Evolutionary conservation across 306 rosid species (phyloP), one percentile per base, ranked within the genome.

Genomic region (Cicer yamashitae): DNA sequence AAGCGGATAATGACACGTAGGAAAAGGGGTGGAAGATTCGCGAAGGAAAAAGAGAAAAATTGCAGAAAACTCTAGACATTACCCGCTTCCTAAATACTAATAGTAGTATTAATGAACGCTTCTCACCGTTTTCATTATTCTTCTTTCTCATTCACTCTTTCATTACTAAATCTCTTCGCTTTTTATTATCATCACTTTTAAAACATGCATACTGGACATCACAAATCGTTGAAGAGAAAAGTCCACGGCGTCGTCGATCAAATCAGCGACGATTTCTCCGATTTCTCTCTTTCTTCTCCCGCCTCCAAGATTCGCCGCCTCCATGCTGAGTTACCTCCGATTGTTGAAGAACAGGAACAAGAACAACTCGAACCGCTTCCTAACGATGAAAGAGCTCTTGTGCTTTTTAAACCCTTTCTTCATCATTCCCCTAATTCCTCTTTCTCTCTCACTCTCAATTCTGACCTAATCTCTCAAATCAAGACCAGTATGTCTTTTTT

Each of bases 221-320:
- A 11, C 72, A 83, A 75, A 38, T 53, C 79, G 18, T 75, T 84
- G 88, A 88, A 93, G 76, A 87, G 88, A 43, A 93, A 87, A 50
- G 71, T 74, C 22, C 60, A 70, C 22, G 84, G 77, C 37, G 43
- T 72, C 25, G 85, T 85, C 11, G 89, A 86, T 41, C 77, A 80
- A 22, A 64, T 92, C 13, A 46, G 54, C 85, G 69, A 86, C 5
- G 89, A 91, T 22, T 90, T 92, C 83, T 90, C 91, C 45, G 96
- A 89, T 57, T 85, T 94, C 85, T 85, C 97, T 47, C 86, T 94
- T 1, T 85, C 90, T 30, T 87, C 96, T n/a, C 93, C 96, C 0
- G 89, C 97, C 8, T 84, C 88, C 40, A 94, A 94, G 88, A 91
- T 91, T 84, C 98, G 98, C 74, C 96, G 98, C 68, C 87, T 94